Percentiles rank a stretch among this genome's conserved stretches.
Evolutionary conservation across 768 basidiomycete genomes (phyloP).

Genomic region (Rhodotorula graminis): DNA sequence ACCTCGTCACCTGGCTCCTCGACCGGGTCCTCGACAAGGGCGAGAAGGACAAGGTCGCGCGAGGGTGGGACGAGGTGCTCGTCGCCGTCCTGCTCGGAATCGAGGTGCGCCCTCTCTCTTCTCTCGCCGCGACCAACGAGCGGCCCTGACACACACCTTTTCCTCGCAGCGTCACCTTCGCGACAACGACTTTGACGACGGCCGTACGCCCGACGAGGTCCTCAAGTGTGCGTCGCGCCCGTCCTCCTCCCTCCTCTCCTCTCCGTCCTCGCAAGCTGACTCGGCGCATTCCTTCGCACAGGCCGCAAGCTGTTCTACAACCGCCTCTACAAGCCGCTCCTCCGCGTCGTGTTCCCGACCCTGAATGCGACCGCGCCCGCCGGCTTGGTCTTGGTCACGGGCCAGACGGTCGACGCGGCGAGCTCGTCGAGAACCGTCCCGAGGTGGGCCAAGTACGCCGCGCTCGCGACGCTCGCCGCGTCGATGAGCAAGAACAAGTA

Average conservation of each 20-base stretch:
- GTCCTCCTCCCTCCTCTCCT: too few species aligned
- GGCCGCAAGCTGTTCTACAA: background rate
- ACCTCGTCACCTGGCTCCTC: background rate
- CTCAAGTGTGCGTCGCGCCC: background rate
- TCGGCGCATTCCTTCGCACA: background rate
- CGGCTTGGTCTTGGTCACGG: background rate
- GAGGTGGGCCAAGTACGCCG: slow-evolving; percentile 1
- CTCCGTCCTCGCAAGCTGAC: background rate
- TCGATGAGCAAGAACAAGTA: slow-evolving; percentile 1
- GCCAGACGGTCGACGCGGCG: too few species aligned
- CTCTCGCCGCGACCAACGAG: too few species aligned
- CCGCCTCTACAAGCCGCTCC: background rate
- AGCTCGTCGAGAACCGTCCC: background rate
- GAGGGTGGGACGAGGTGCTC: background rate
- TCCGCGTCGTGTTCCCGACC: background rate
- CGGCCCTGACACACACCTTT: background rate
- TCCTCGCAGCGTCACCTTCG: background rate
- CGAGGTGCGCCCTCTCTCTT: background rate
- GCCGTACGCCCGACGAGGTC: background rate
- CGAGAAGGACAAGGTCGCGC: background rate
- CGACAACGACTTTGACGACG: background rate
- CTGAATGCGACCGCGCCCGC: too few species aligned
- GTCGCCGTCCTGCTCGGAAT: background rate
- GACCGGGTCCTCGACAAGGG: background rate
- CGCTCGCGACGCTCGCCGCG: slow-evolving; percentile 4